Evolutionary conservation across 805 yeast species (phyloP).

Genomic region (Barnettozyma botsteinii): DNA sequence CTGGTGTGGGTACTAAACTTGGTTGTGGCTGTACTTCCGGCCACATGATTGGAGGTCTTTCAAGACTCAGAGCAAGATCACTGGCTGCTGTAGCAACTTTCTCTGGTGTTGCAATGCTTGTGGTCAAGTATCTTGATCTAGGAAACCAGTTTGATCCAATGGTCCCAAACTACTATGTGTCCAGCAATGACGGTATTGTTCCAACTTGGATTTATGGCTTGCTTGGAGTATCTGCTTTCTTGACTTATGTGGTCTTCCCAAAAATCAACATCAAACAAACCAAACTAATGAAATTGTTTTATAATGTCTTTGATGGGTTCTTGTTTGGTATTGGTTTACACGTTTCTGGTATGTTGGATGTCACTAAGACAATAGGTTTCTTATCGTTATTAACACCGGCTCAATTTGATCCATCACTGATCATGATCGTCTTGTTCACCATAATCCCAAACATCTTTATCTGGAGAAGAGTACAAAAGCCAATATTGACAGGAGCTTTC

Average conservation of each 20-base stretch:
- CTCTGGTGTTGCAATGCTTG: slow-evolving; percentile 27
- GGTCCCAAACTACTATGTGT: slow-evolving; percentile 1
- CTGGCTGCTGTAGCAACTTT: slow-evolving; percentile 40
- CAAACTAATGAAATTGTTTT: slow-evolving; percentile 1
- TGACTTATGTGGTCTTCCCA: slow-evolving; percentile 6
- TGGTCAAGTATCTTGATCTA: slow-evolving; percentile 2
- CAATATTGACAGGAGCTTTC: slow-evolving; percentile 21
- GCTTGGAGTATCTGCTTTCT: background rate
- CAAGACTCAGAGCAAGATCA: slow-evolving; percentile 40
- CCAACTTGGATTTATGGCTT: background rate
- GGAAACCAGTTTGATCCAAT: background rate
- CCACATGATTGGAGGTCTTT: slow-evolving; percentile 47
- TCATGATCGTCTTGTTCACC: slow-evolving; percentile 37
- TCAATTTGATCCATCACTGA: slow-evolving; percentile 43
- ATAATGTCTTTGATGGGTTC: slow-evolving; percentile 27
- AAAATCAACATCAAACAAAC: background rate
- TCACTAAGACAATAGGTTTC: slow-evolving; percentile 41
- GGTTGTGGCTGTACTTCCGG: slow-evolving; percentile 54
- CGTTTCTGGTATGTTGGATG: slow-evolving; percentile 42
- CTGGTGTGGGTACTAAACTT: slow-evolving; percentile 42
- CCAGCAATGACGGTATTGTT: background rate
- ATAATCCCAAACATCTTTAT: slow-evolving; percentile 40
- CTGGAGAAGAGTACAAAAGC: slow-evolving; percentile 27
- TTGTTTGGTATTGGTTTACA: slow-evolving; percentile 42
- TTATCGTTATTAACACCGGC: slow-evolving; percentile 30